Evolutionary conservation across 768 basidiomycete species (phyloP), one percentile per base, ranked within the genome.

Genomic region (Boletellus emodensis): DNA sequence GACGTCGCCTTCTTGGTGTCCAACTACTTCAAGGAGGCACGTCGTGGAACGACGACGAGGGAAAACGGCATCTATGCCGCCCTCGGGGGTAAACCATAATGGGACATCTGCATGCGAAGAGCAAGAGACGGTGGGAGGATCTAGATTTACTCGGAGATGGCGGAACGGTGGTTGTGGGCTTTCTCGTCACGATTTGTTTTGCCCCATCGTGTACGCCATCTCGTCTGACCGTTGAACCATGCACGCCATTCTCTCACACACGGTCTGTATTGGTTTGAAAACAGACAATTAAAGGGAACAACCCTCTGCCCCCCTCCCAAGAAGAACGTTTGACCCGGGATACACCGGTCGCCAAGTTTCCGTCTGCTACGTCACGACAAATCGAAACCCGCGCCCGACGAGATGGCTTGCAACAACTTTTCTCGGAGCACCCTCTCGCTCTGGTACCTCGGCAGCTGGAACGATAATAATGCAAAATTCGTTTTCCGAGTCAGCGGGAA

Each of bases 371-470:
- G 17, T 64, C 48, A 96, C 10, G 94, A 96, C 44, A 97, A 74
- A 71, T 97, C 94, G 55, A 98, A 98, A 2, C 94, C 94, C 4
- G 93, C 90, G 37, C 85, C 86, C 0, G 91, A 83, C 39, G 77
- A 86, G 61, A 98, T 90, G 1, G 93, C 90, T 60, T 92, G 87
- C 6, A 94, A 61, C 26, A 97, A 72, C 68, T 96, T 97, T 43
- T 79, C 72, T 10, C 81, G 75, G 20, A 98, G 72, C 3, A 79
- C 74, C 18, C 68, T 67, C 64, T 88, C 86, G 58, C 72, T 82
- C 47, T 71, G 67, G 63, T 91, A 90, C 35, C 77, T 70, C 13
- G 90, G 90, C 13, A 94, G 77, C 87, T 90, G 39, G 53, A 37
- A 18, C n/a, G 9, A 17, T 40, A 42, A 42, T 30, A 32, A 24